Conservation (phyloP, 495 filamentous ascomycete species). For the Penicillium cinerascens region DNA sequence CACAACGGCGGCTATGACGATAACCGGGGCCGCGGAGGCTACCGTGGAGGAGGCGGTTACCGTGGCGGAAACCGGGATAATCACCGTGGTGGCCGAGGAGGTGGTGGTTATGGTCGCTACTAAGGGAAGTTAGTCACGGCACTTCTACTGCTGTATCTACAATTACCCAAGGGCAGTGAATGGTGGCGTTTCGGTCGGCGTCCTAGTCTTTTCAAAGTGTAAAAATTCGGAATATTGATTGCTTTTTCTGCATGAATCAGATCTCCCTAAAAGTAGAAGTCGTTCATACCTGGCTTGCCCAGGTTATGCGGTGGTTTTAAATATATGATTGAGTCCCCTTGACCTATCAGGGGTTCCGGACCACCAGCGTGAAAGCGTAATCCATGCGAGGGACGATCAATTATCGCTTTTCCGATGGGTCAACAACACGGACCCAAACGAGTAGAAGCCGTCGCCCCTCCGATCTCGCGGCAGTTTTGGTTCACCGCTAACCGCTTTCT, state of each 20-base stretch:
- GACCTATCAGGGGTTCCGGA: background rate
- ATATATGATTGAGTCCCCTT: background rate
- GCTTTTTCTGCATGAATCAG: background rate
- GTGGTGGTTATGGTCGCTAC: conserved; percentile 41
- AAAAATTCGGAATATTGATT: background rate
- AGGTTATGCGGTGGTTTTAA: background rate
- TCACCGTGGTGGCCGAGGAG: conserved; percentile 24
- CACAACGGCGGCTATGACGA: conserved; percentile 23
- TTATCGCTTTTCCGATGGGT: no score
- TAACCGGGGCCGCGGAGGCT: conserved; percentile 23
- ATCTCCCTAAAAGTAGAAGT: background rate
- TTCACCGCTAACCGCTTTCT: no score
- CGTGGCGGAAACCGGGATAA: conserved; percentile 25
- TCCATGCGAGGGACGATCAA: background rate
- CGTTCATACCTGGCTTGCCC: background rate
- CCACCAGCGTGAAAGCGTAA: background rate
- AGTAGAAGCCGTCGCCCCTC: background rate
- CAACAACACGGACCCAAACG: background rate
- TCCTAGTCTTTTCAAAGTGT: background rate
- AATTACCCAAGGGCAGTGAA: background rate
- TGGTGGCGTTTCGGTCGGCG: conserved; percentile 1
- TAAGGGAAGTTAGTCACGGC: conserved; percentile 12
- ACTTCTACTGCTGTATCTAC: conserved; percentile 6
- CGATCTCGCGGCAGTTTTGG: no score
- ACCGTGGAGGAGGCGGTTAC: conserved; percentile 30